These are phyloP conservation scores for Antrodiella citrinella DNA, from an alignment of 768 basidiomycete genomes.

Conservation along the genomic window DNA sequence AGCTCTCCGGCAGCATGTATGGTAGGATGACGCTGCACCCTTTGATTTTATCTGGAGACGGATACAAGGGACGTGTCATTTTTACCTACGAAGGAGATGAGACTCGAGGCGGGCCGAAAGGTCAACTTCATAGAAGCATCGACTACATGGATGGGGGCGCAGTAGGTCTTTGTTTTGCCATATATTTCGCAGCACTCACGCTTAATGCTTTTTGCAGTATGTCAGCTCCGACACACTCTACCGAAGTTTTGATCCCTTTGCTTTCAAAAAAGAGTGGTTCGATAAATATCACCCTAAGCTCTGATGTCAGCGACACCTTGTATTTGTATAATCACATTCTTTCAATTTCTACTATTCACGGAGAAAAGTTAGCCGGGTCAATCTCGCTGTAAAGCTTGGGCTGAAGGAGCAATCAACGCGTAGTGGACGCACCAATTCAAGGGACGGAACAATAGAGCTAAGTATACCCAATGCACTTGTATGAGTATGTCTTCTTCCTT, in stretches of 20 bases:
- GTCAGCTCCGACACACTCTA: constrained; percentile 25
- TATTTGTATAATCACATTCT: too few relatives aligned
- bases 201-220: background rate
- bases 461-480: too few relatives aligned
- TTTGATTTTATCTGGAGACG: constrained; percentile 27
- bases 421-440: too few relatives aligned
- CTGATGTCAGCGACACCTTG: too few relatives aligned
- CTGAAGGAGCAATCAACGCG: too few relatives aligned
- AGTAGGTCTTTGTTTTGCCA: constrained; percentile 29
- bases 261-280: constrained; percentile 26
- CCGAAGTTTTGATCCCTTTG: constrained; percentile 62
- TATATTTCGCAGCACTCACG: background rate
- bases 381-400: too few relatives aligned
- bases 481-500: too few relatives aligned
- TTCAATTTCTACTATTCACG: too few relatives aligned
- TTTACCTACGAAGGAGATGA: constrained; percentile 70
- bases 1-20: constrained; percentile 48
- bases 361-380: too few relatives aligned
- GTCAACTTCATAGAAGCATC: constrained; percentile 54
- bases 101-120: constrained; percentile 49
- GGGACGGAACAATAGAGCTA: too few relatives aligned
- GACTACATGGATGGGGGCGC: constrained; percentile 40
- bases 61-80: constrained; percentile 35
- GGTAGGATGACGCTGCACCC: constrained; percentile 58
- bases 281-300: background rate